phyloP scores from a whole-genome alignment of 2,329 filamentous ascomycete species.

The Aspergillus transmontanensis region DNA sequence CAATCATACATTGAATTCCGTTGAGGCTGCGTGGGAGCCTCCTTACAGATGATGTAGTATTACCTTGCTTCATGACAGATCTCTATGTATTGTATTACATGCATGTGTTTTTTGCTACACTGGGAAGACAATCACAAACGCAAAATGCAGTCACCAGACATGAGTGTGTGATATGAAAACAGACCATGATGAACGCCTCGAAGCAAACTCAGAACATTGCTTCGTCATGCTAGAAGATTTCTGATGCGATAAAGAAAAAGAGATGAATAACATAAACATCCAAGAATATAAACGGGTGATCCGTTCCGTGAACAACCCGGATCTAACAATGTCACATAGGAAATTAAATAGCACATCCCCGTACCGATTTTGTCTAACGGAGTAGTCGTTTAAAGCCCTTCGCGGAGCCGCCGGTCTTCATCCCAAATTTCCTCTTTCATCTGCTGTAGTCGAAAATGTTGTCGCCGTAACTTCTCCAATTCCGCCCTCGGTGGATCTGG shows the following conservation, averaged over 20 bases:
- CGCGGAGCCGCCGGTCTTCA: constrained; percentile 41
- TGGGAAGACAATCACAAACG: constrained; percentile 5
- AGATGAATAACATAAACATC: constrained; percentile 4
- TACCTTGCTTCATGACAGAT: constrained; percentile 17
- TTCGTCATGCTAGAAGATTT: constrained; percentile 17
- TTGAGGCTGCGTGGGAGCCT: constrained; percentile 1
- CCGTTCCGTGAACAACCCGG: constrained; percentile 16
- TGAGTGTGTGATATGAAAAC: constrained; percentile 12
- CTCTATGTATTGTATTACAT: constrained; percentile 21
- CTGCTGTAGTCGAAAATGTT: constrained; percentile 56
- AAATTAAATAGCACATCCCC: constrained; percentile 7
- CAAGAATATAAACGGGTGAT: constrained; percentile 5
- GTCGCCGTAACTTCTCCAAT: constrained; percentile 54
- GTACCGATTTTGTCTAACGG: neutral
- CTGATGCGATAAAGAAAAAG: constrained; percentile 2
- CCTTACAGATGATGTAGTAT: constrained; percentile 16
- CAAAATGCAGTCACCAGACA: constrained; percentile 11
- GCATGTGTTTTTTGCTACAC: constrained; percentile 11
- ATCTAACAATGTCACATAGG: constrained; percentile 5
- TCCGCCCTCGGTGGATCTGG: constrained; percentile 52
- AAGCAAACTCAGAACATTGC: constrained; percentile 13
- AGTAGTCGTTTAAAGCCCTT: constrained; percentile 20
- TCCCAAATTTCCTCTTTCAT: constrained; percentile 62
- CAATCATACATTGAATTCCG: constrained; percentile 1
- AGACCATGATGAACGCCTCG: constrained; percentile 14